Conservation (phyloP, 2,329 filamentous ascomycete genomes). For the Juglanconis juglandina region DNA sequence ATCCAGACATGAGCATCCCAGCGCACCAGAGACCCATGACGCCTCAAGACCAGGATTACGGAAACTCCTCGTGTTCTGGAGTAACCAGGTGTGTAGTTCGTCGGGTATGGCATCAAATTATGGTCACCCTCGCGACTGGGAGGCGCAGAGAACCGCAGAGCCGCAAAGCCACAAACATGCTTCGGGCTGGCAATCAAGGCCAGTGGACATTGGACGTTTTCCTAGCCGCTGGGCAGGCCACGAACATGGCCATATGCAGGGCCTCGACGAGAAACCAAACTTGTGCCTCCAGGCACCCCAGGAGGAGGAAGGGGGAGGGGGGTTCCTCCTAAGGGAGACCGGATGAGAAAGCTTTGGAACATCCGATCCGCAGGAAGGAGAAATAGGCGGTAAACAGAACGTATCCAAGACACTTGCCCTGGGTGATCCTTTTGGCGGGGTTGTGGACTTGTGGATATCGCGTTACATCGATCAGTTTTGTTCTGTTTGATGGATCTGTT, state of each 20-base stretch:
- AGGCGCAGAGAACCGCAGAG: background rate
- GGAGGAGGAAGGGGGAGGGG: background rate
- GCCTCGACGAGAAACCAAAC: background rate
- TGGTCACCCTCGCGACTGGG: background rate
- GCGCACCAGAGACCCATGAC: slow-evolving; percentile 5
- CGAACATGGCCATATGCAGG: background rate
- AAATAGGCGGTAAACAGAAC: slow-evolving; percentile 20
- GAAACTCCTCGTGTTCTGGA: background rate
- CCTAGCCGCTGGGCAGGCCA: background rate
- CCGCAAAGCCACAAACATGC: too few species aligned
- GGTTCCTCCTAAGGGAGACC: background rate
- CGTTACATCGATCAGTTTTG: slow-evolving; percentile 15
- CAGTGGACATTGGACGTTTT: background rate
- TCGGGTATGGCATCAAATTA: slow-evolving; percentile 15
- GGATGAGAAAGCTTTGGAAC: slow-evolving; percentile 13
- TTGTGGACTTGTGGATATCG: slow-evolving; percentile 1
- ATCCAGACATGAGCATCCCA: slow-evolving; percentile 16
- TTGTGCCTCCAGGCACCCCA: background rate
- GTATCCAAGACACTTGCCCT: slow-evolving; percentile 16
- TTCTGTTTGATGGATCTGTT: slow-evolving; percentile 15
- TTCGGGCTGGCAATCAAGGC: too few species aligned
- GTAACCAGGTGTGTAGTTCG: background rate
- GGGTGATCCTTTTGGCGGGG: background rate
- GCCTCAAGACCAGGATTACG: slow-evolving; percentile 13
- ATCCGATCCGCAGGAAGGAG: slow-evolving; percentile 12